Evolutionary conservation across 2,329 filamentous ascomycete genomes (phyloP), one percentile per base, ranked within the genome.

Genomic region (Fusarium algeriense): DNA sequence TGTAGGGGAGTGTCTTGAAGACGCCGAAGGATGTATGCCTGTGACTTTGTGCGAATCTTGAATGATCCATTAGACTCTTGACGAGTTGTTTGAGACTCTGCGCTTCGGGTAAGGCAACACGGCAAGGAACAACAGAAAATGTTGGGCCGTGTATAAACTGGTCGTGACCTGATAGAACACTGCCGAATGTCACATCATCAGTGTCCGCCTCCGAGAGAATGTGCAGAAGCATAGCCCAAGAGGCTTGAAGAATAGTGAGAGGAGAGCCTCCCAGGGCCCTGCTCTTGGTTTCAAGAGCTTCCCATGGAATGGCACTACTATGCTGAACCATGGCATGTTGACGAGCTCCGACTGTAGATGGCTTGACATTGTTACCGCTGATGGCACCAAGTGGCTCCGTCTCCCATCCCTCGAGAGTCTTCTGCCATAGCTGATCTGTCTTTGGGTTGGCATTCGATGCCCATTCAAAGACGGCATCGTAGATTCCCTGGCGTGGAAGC

Each of bases 1-100:
- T 70, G 14, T 70, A 70, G 0, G 67, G 67, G 3, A 70, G 26
- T n/a, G 67, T 57, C 20, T 70, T 62, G n/a, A 70, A 70, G 6
- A 46, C 35, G 0, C 67, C 67, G 3, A 70, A 70, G 0, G 67
- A 70, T 6, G 34, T 57, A 5, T 70, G 55, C 7, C 67, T 34
- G 1, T 46, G 50, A 7, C 61, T 34, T 2, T 70, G 67, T 0
- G 67, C 41, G 0, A 63, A 30, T 9, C 67, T 55, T 2, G 67
- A 70, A 6, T 44, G 7, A 0, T 6, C 30, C 49, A 64, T 64
- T 17, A 57, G 5, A 13, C 17, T 55, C 5, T 7, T 2, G 10
- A 48, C n/a, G 19, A 69, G 54, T 3, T 40, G 28, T 1, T 3
- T 37, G 10, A 70, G 28, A 3, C 50, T 46, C 14, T 70, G 67